Evolutionary conservation across 2,329 filamentous ascomycete genomes (phyloP).

Genomic region (Penicillium expansum): DNA sequence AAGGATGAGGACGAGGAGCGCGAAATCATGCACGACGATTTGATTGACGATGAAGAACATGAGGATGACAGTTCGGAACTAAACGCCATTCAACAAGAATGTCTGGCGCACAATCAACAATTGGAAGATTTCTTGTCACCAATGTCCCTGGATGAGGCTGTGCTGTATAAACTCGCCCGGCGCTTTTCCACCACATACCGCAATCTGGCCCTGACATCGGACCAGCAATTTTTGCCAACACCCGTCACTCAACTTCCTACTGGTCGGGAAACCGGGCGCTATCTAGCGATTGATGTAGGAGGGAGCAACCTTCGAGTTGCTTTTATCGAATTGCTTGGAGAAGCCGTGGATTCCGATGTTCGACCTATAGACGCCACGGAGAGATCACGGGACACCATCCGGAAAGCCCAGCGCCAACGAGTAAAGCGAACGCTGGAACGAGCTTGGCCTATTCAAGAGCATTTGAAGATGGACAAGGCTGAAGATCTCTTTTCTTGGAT

Average conservation of each 20-base stretch:
- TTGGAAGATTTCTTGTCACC: conserved; percentile 44
- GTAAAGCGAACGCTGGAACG: conserved; percentile 49
- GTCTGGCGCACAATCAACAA: conserved; percentile 32
- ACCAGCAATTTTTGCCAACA: conserved; percentile 49
- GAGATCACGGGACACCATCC: conserved; percentile 44
- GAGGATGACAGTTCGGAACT: conserved; percentile 32
- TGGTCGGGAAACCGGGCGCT: conserved; percentile 54
- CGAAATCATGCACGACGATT: conserved; percentile 29
- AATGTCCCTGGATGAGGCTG: conserved; percentile 41
- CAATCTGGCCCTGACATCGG: conserved; percentile 44
- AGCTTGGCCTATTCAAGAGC: conserved; percentile 55
- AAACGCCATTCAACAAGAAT: conserved; percentile 30
- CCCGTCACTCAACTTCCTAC: conserved; percentile 48
- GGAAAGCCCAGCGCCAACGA: conserved; percentile 48
- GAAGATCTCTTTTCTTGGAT: conserved; percentile 80
- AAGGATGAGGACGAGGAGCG: conserved; percentile 30
- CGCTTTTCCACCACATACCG: conserved; percentile 47
- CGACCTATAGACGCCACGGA: conserved; percentile 34
- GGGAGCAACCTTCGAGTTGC: conserved; percentile 57
- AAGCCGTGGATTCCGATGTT: conserved; percentile 39
- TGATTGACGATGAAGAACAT: conserved; percentile 35
- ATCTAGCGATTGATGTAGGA: conserved; percentile 57
- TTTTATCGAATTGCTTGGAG: conserved; percentile 54
- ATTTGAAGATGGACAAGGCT: conserved; percentile 63
- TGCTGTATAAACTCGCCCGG: conserved; percentile 46